Evolutionary conservation across 352 stramenopile genomes (phyloP), one percentile per base, ranked within the genome.

Genomic region (Pythium phragmitis): DNA sequence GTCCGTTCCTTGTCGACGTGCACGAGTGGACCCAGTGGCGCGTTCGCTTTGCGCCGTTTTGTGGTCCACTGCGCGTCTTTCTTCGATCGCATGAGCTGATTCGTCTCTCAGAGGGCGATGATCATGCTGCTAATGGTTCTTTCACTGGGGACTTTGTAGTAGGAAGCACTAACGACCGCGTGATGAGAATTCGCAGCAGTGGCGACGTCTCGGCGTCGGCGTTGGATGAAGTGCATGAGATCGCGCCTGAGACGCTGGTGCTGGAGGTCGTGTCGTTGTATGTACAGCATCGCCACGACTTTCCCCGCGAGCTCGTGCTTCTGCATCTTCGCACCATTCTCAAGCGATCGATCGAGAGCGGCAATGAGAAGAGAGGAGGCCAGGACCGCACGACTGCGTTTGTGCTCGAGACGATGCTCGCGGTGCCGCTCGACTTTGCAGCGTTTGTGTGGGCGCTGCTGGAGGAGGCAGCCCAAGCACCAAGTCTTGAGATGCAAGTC

Each of bases 51-150:
- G 82, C 71, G 43, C 77, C 75, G 1, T 71, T 77, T 37, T 89
- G 81, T 73, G 84, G 82, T 48, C 49, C 80, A 4, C 64, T 92
- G 70, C 78, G 72, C 61, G 67, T 59, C 42, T 92, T 92, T 79
- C 72, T 92, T 74, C 72, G 77, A 58, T 71, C 81, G 82, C 78
- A 92, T 88, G 84, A 92, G 70, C 85, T 89, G 80, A 89, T 90
- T 75, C 52, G 51, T 39, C 12, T 36, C 12, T 30, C 11, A 11
- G 34, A 11, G 34, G 76, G 16, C 23, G 66, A 73, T 87, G 83
- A 92, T 89, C 81, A 89, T 89, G 83, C 41, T 16, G 26, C 26
- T 30, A 30, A 5, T 30, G 9, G 17, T 49, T 26, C 69, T 65
- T 59, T 46, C 17, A 46, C 68, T 63, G 58, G 54, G 53, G 64